A percentile compares a stretch with the other conserved stretches of the same genome.
phyloP scores from a whole-genome alignment of 2,329 filamentous ascomycete species.

The Penicillium rolfsii region DNA sequence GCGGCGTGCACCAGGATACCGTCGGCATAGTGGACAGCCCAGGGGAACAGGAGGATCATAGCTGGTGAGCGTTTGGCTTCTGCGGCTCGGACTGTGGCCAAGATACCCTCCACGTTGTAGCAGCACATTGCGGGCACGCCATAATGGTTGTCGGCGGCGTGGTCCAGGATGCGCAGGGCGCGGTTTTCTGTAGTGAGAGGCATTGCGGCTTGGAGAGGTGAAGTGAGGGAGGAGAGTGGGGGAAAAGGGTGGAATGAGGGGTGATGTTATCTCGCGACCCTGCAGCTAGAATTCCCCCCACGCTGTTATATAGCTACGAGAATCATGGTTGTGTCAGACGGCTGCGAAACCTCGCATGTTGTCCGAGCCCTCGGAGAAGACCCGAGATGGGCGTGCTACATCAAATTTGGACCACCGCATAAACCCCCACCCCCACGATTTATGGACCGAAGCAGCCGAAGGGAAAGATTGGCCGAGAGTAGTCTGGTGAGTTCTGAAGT shows the following conservation, averaged over 20 bases:
- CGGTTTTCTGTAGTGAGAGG: constrained; percentile 53
- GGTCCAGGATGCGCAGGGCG: constrained; percentile 60
- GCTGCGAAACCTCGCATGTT: constrained; percentile 17
- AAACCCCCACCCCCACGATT: not conserved
- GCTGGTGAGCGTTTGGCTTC: constrained; percentile 68
- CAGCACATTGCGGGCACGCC: constrained; percentile 65
- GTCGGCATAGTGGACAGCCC: constrained; percentile 69
- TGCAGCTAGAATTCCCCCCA: not conserved
- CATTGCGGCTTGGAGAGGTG: constrained; percentile 31
- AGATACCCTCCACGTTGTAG: constrained; percentile 72
- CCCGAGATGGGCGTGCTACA: constrained; percentile 16
- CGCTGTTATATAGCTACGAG: not conserved
- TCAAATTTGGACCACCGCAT: constrained; percentile 12
- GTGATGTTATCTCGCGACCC: not conserved
- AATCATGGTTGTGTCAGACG: constrained; percentile 16
- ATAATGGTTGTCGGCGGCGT: constrained; percentile 59
- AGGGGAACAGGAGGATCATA: constrained; percentile 75
- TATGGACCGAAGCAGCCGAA: not conserved
- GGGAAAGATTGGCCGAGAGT: not conserved
- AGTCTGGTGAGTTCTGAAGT: not conserved
- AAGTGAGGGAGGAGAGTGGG: constrained; percentile 4
- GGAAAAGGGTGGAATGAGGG: not conserved
- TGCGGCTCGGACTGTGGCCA: constrained; percentile 69
- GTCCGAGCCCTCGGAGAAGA: constrained; percentile 24
- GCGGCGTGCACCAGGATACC: constrained; percentile 59